A percentile compares a stretch with the other conserved stretches of the same genome.
Conservation (phyloP, 23 red algal genomes). For the Agarophyton chilense region DNA sequence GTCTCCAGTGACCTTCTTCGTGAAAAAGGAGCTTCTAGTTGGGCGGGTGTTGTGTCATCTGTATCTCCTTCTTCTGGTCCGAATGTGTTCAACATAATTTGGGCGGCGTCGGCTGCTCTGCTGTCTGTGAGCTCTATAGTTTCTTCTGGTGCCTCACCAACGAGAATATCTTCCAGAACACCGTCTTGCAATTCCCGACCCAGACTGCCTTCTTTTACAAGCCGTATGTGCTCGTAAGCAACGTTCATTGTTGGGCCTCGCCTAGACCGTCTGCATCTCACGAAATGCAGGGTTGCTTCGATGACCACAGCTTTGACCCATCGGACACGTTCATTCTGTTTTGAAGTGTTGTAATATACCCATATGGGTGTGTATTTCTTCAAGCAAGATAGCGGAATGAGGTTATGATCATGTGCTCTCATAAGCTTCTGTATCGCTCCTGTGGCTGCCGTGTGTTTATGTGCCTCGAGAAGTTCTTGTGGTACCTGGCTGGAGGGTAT, state of each 20-base stretch:
- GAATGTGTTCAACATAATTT: background rate
- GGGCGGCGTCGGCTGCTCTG: background rate
- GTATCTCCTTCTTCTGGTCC: background rate
- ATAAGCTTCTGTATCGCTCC: background rate
- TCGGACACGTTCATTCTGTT: background rate
- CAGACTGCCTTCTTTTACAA: background rate
- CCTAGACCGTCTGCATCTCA: background rate
- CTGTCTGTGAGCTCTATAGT: too few species aligned
- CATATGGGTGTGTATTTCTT: background rate
- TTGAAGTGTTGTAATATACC: background rate
- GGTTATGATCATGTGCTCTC: background rate
- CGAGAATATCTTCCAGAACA: background rate
- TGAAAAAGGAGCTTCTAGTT: background rate
- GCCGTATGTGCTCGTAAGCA: background rate
- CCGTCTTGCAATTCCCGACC: background rate
- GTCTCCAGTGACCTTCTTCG: background rate
- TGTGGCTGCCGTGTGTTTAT: background rate
- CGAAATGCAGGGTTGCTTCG: background rate
- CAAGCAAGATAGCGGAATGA: background rate
- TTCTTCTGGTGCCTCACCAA: too few species aligned
- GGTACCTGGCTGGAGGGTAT: background rate
- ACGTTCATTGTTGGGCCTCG: background rate
- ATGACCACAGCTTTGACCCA: background rate
- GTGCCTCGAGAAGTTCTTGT: conserved; percentile 11
- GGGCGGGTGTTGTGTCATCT: background rate